These are phyloP conservation scores for Rauvolfia tetraphylla DNA, from an alignment of 257 asterid genomes.

Conservation along the genomic window DNA sequence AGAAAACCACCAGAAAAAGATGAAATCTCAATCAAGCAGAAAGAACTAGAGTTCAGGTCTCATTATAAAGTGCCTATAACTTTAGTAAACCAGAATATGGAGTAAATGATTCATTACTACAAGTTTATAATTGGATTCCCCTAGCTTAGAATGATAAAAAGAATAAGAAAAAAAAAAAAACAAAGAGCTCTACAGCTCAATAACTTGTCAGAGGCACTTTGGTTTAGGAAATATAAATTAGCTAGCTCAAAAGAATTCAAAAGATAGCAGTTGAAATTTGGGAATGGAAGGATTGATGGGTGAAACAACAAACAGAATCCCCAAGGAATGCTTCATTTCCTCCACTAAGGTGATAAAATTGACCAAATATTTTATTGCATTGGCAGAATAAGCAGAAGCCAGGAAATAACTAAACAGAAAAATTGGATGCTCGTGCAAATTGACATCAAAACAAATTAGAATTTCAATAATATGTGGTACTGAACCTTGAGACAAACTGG, in stretches of 20 bases:
- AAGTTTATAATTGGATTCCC: neutral
- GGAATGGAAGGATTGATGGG: neutral
- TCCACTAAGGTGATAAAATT: neutral
- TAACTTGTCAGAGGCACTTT: neutral
- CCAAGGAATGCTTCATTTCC: neutral
- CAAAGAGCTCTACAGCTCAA: neutral
- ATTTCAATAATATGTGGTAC: neutral
- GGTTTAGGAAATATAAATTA: neutral
- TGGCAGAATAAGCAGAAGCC: neutral
- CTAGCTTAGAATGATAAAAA: no score
- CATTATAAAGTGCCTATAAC: neutral
- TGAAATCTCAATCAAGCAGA: slow-evolving; percentile 1
- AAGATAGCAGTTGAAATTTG: neutral
- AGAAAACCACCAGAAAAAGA: neutral
- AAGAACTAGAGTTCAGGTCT: neutral
- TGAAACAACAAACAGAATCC: neutral
- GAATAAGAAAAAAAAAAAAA: neutral
- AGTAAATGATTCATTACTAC: neutral
- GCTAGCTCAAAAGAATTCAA: neutral
- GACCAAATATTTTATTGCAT: neutral
- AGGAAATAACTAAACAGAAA: neutral
- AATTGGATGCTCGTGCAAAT: no score
- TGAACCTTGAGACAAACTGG: neutral
- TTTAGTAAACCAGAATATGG: no score
- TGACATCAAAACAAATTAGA: neutral